phyloP scores from a whole-genome alignment of 495 filamentous ascomycete species.

The Hypoxylon crocopeplum region DNA sequence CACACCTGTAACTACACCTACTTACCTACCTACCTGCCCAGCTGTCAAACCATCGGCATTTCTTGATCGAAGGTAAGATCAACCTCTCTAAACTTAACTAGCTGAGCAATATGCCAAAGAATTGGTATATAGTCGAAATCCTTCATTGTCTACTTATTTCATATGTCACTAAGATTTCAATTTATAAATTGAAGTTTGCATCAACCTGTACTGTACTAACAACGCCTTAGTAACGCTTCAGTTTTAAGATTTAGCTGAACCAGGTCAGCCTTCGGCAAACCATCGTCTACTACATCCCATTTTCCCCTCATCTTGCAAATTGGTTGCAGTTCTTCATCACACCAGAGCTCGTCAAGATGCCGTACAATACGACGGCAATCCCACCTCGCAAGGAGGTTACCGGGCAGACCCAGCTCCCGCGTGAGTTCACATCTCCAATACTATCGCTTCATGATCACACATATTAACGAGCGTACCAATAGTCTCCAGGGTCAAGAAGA shows the following conservation, averaged over 20 bases:
- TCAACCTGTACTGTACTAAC: no score
- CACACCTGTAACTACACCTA: no score
- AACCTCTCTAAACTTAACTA: not conserved
- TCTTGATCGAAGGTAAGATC: not conserved
- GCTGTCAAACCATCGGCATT: not conserved
- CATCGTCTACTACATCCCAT: no score
- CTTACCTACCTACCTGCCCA: no score
- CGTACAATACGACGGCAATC: conserved; percentile 88
- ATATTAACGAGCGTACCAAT: conserved; percentile 7
- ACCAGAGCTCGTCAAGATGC: conserved; percentile 60
- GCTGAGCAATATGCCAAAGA: not conserved
- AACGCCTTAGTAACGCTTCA: no score
- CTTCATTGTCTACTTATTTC: not conserved
- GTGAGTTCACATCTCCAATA: conserved; percentile 59
- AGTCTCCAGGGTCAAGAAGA: conserved; percentile 95
- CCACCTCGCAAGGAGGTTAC: conserved; percentile 80
- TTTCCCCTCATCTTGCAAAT: no score
- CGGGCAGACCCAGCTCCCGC: conserved; percentile 81
- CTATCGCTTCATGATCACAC: not conserved
- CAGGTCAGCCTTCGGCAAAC: no score
- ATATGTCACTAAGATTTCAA: no score
- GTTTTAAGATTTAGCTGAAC: no score
- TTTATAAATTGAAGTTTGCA: no score
- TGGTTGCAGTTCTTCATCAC: no score
- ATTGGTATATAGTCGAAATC: not conserved